A percentile compares a stretch with the other conserved stretches of the same genome.
phyloP scores from a whole-genome alignment of 257 asterid species.

The Solanum paucissectum region DNA sequence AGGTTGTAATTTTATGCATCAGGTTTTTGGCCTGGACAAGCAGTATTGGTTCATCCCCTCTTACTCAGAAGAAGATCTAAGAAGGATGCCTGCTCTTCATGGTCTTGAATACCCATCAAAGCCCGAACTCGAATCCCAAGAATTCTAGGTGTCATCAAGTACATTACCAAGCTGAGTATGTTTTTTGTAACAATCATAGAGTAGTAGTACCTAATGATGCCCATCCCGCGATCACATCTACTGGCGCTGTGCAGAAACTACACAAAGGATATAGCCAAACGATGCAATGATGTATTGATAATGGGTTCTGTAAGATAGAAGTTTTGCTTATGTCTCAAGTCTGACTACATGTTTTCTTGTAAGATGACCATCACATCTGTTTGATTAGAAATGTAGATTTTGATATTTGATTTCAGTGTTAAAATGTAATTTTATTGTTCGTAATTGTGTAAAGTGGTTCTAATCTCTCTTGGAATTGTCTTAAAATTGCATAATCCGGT shows the following conservation, averaged over 20 bases:
- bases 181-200: neutral
- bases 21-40: constrained; percentile 66
- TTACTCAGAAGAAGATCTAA: constrained; percentile 59
- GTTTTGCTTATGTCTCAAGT: neutral
- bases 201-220: constrained; percentile 1
- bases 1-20: neutral
- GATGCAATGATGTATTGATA: neutral
- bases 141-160: constrained; percentile 16
- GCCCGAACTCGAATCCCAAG: constrained; percentile 53
- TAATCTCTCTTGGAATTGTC: neutral
- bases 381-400: constrained; percentile 12
- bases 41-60: constrained; percentile 60
- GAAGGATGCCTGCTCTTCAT: constrained; percentile 62
- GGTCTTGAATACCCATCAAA: constrained; percentile 72
- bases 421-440: neutral
- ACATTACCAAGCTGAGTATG: neutral
- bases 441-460: neutral
- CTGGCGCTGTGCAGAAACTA: neutral
- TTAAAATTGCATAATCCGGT: neutral
- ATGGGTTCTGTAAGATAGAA: constrained; percentile 12
- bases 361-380: neutral
- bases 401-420: neutral
- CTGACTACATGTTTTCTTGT: constrained; percentile 4
- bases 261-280: neutral
- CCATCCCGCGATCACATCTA: neutral